These are phyloP conservation scores for Astragalus membranaceus DNA, from an alignment of 306 rosid species.

Conservation along the genomic window DNA sequence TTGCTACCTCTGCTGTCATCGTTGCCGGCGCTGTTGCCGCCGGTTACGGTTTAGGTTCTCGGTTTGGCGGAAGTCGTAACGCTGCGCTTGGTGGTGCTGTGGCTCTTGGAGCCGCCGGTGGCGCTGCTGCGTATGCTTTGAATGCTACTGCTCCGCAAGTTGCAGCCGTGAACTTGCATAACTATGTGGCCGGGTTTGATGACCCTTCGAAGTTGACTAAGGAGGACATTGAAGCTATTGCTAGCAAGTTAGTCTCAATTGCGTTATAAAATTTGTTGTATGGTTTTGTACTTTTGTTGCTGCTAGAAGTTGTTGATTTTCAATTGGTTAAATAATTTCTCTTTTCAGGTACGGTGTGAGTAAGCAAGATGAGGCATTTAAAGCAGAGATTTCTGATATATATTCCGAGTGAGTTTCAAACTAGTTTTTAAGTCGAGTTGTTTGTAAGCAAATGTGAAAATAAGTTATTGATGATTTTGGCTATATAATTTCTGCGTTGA, in stretches of 20 bases:
- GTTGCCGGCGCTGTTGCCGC: conserved; percentile 79
- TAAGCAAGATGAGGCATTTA: conserved; percentile 85
- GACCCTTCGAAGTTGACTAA: conserved; percentile 63
- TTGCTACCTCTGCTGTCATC: conserved; percentile 67
- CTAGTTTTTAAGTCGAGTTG: neutral
- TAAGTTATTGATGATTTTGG: conserved; percentile 12
- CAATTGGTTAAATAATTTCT: neutral
- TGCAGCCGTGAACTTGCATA: conserved; percentile 78
- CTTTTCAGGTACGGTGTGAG: conserved; percentile 70
- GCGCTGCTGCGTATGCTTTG: conserved; percentile 63
- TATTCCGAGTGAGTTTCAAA: conserved; percentile 75
- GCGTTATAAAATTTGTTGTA: neutral
- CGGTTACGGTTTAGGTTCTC: conserved; percentile 72
- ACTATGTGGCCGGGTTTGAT: conserved; percentile 62
- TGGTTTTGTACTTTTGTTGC: neutral
- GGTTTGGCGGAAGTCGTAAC: conserved; percentile 47
- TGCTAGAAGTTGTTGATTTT: neutral
- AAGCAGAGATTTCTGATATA: conserved; percentile 75
- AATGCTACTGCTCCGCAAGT: conserved; percentile 77
- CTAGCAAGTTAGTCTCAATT: conserved; percentile 52
- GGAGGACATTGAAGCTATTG: conserved; percentile 81
- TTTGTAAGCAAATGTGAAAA: neutral
- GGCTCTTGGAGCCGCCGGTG: conserved; percentile 73
- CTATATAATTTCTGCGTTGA: neutral
- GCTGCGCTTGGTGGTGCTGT: conserved; percentile 80